Conservation (phyloP, 2,329 filamentous ascomycete species). For the Phoma herbarum region DNA sequence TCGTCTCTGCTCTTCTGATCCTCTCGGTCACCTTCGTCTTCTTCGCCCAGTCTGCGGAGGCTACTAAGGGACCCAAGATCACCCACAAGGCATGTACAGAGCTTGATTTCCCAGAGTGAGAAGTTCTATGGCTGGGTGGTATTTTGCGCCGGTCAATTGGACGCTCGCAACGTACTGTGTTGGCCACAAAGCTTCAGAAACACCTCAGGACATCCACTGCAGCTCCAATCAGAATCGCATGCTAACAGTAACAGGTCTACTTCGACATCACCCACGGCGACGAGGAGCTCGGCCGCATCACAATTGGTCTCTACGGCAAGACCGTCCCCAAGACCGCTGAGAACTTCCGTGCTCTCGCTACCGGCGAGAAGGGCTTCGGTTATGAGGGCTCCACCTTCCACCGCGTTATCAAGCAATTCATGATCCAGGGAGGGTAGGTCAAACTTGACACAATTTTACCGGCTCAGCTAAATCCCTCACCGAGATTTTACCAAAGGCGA, state of each 20-base stretch:
- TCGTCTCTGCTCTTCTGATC: conserved; percentile 78
- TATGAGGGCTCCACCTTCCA: conserved; percentile 86
- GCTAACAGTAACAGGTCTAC: conserved; percentile 65
- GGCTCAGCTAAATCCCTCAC: neutral
- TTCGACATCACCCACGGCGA: conserved; percentile 85
- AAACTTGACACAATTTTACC: neutral
- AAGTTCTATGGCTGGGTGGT: neutral
- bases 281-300: conserved; percentile 75
- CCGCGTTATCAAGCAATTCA: conserved; percentile 89
- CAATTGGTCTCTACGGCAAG: conserved; percentile 87
- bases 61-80: conserved; percentile 83
- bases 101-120: neutral
- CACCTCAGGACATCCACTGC: neutral
- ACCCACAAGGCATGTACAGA: conserved; percentile 75
- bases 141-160: conserved; percentile 16
- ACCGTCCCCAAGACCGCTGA: conserved; percentile 80
- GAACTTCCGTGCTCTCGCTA: conserved; percentile 78
- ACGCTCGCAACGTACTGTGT: neutral
- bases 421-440: conserved; percentile 79
- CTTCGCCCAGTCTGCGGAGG: conserved; percentile 48
- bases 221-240: neutral
- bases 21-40: conserved; percentile 66
- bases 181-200: conserved; percentile 2
- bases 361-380: conserved; percentile 85
- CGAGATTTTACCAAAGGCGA: conserved; percentile 82